Evolutionary conservation across 371 early-diverging fungal genomes (phyloP).

Genomic region (Rhizopus arrhizus): DNA sequence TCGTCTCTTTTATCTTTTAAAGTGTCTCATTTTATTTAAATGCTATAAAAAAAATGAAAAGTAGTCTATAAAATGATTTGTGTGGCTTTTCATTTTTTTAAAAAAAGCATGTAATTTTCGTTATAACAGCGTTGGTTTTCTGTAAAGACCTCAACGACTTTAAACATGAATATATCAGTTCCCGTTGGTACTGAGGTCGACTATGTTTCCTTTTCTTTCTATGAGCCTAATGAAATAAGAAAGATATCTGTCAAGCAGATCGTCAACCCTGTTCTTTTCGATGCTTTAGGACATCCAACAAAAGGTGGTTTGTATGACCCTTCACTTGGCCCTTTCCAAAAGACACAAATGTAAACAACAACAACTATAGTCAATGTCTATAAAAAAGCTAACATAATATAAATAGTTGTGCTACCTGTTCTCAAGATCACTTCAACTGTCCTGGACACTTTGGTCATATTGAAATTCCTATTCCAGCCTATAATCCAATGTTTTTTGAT

Average conservation of each 20-base stretch:
- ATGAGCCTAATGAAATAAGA: slow-evolving; percentile 89
- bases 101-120: too few species aligned
- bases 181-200: slow-evolving; percentile 70
- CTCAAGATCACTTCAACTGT: slow-evolving; percentile 80
- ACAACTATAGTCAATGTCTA: not conserved
- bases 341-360: slow-evolving; percentile 66
- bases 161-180: slow-evolving; percentile 66
- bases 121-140: too few species aligned
- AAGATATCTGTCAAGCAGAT: slow-evolving; percentile 94
- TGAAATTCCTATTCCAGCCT: slow-evolving; percentile 94
- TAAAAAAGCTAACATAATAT: not conserved
- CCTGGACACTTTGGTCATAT: slow-evolving; percentile 99
- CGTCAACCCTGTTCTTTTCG: slow-evolving; percentile 86
- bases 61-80: too few species aligned
- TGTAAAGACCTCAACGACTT: too few species aligned
- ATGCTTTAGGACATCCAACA: slow-evolving; percentile 90
- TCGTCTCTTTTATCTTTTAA: too few species aligned
- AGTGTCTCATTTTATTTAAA: too few species aligned
- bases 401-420: slow-evolving; percentile 87
- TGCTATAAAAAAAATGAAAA: slow-evolving; percentile 34
- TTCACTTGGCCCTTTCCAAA: slow-evolving; percentile 92
- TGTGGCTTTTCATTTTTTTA: too few species aligned
- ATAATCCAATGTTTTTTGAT: slow-evolving; percentile 94
- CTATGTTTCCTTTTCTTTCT: slow-evolving; percentile 87
- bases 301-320: slow-evolving; percentile 96